A percentile compares a stretch with the other conserved stretches of the same genome.
These are phyloP conservation scores for Paspalum vaginatum DNA, from an alignment of 176 grass and related monocot species.

Conservation along the genomic window DNA sequence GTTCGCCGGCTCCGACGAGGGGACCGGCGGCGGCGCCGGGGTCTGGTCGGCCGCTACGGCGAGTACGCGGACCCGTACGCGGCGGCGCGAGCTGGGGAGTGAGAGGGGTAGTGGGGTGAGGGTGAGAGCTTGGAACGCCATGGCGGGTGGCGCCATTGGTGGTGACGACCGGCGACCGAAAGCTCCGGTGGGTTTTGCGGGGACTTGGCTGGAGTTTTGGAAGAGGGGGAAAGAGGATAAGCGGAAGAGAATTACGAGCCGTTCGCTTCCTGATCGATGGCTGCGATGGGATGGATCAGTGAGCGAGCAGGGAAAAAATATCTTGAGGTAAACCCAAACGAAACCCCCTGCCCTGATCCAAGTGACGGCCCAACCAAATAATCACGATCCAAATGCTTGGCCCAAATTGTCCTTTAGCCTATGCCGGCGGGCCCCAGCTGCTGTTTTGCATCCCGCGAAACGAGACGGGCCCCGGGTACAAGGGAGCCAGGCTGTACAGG, in stretches of 20 bases:
- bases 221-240: conserved; percentile 66
- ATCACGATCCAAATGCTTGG: neutral
- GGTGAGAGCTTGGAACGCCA: conserved; percentile 52
- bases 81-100: conserved; percentile 12
- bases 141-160: conserved; percentile 49
- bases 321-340: too few relatives aligned
- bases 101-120: conserved; percentile 14
- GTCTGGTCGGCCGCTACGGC: conserved; percentile 44
- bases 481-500: neutral
- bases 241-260: neutral
- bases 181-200: conserved; percentile 37
- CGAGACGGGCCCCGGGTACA: neutral
- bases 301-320: neutral
- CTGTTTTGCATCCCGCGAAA: neutral
- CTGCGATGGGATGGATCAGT: neutral
- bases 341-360: too few relatives aligned
- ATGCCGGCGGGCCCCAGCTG: neutral
- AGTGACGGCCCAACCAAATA: neutral
- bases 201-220: conserved; percentile 34
- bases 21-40: conserved; percentile 35
- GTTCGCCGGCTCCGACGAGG: conserved; percentile 59
- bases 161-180: conserved; percentile 20
- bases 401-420: neutral
- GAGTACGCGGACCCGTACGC: conserved; percentile 18
- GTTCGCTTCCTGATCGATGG: conserved; percentile 1